phyloP scores from a whole-genome alignment of 176 grass and related monocot genomes.

The Poa annua region DNA sequence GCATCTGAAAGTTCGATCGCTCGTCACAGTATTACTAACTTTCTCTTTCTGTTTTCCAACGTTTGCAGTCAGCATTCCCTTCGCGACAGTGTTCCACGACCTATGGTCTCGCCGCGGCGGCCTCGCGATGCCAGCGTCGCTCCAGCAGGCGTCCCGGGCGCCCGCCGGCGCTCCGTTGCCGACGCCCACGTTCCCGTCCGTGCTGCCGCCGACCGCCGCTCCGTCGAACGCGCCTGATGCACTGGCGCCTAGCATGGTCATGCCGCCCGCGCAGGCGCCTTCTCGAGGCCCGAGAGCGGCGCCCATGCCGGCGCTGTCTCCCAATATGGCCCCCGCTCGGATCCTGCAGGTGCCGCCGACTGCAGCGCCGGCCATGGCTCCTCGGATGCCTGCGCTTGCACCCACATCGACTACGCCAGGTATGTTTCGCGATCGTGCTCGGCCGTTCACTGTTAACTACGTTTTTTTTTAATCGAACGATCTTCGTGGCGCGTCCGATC shows the following conservation, averaged over 20 bases:
- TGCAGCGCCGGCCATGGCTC: background rate
- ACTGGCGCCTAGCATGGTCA: too few species aligned
- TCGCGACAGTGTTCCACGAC: background rate
- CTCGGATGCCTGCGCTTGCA: background rate
- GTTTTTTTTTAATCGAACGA: background rate
- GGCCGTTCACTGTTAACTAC: background rate
- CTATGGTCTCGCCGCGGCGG: constrained; percentile 10
- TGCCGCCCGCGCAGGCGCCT: background rate
- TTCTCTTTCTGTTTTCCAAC: background rate
- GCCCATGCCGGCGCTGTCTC: constrained; percentile 5
- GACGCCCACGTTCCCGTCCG: background rate
- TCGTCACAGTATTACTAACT: background rate
- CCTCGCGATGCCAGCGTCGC: background rate
- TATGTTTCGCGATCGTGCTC: constrained; percentile 7
- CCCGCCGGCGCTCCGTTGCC: background rate
- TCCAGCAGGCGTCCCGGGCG: background rate
- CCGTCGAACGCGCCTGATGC: background rate
- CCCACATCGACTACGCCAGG: background rate
- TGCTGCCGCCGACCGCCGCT: background rate
- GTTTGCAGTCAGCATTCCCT: background rate
- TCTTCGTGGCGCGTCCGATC: background rate
- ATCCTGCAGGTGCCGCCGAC: background rate
- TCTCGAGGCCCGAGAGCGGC: background rate
- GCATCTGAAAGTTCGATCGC: background rate
- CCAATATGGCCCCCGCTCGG: background rate